Percentiles rank a stretch among this genome's conserved stretches.
Evolutionary conservation across 768 basidiomycete species (phyloP).

Genomic region (Tubosaeta sp.): DNA sequence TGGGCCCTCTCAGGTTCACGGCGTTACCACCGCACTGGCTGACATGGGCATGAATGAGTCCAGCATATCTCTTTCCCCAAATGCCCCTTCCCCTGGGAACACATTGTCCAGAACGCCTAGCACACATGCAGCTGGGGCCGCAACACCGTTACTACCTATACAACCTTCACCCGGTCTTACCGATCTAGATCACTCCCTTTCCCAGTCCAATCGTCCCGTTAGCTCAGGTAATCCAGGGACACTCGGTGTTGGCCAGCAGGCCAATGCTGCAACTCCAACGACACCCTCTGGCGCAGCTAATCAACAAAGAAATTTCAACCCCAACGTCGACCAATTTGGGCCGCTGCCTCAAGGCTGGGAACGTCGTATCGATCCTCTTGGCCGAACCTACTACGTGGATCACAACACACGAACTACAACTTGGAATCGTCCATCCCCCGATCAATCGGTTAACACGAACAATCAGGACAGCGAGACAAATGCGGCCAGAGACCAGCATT

Average conservation of each 20-base stretch:
- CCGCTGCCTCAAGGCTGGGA: constrained; percentile 93
- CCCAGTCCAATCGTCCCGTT: constrained; percentile 33
- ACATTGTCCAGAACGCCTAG: constrained; percentile 61
- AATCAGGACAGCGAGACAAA: constrained; percentile 76
- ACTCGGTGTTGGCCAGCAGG: constrained; percentile 18
- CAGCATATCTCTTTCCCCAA: constrained; percentile 53
- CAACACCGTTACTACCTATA: constrained; percentile 37
- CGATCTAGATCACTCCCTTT: constrained; percentile 28
- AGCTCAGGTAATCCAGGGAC: constrained; percentile 29
- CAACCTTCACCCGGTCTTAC: constrained; percentile 22
- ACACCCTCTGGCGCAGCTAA: constrained; percentile 40
- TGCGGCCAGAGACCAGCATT: constrained; percentile 83
- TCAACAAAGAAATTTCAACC: constrained; percentile 84
- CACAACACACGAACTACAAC: constrained; percentile 97
- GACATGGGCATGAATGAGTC: constrained; percentile 61
- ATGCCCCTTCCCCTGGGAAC: constrained; percentile 31
- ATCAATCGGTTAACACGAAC: constrained; percentile 65
- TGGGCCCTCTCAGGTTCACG: constrained; percentile 67
- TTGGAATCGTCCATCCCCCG: constrained; percentile 89
- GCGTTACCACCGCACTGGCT: constrained; percentile 53
- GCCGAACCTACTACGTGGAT: constrained; percentile 96
- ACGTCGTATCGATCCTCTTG: constrained; percentile 93
- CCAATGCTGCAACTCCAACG: constrained; percentile 15
- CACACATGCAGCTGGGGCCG: constrained; percentile 58
- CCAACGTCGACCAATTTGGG: constrained; percentile 91